Base-by-base conservation (phyloP, 106 monocot species). In the Dactylorhiza incarnata region DNA sequence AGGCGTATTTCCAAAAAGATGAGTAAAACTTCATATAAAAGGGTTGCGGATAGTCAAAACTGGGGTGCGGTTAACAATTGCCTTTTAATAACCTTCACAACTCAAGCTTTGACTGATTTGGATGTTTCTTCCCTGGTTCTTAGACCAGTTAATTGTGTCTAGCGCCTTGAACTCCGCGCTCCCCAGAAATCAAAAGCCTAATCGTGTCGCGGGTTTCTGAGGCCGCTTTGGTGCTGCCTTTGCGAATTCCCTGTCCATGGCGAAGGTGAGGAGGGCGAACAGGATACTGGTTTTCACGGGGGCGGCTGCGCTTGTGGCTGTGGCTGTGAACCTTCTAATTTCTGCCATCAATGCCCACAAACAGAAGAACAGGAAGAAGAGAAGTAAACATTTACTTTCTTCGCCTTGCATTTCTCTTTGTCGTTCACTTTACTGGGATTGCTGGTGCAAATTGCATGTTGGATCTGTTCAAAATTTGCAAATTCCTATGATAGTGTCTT, bases 241-340 rank as follows among this genome's bases (percentile, higher is more conserved):
- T 68, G 44, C 4, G 15, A 15, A 14, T 14, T 45, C 44, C 3
- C 5, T 45, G 69, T 5, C 6, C 69, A 69, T 69, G 75, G 61
- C 49, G 44, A 76, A 72, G 48, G 51, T 63, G 50, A 73, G 58
- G 59, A 76, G 75, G 23, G 82, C 73, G 68, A 50, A 76, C 20
- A 76, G 68, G 68, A 19, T 87, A 20, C 65, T 87, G 11, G 84
- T 73, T 13, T 54, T 51, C 55, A 74, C 84, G 0, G 87, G 87
- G 16, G 82, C 77, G 19, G 87, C 82, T 25, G 87, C 84, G 73
- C 76, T 87, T 55, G 79, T 84, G 13, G 87, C 84, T 51, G 48
- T 87, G 17, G 82, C 74, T 46, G 50, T 87, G 13, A 87, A 85
- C 45, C 79, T 87, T 54, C 51, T 82, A 76, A 20, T 85, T 61